Percentiles rank a stretch among this genome's conserved stretches.
phyloP scores from a whole-genome alignment of 2,329 filamentous ascomycete genomes.

The Apiospora sp. region DNA sequence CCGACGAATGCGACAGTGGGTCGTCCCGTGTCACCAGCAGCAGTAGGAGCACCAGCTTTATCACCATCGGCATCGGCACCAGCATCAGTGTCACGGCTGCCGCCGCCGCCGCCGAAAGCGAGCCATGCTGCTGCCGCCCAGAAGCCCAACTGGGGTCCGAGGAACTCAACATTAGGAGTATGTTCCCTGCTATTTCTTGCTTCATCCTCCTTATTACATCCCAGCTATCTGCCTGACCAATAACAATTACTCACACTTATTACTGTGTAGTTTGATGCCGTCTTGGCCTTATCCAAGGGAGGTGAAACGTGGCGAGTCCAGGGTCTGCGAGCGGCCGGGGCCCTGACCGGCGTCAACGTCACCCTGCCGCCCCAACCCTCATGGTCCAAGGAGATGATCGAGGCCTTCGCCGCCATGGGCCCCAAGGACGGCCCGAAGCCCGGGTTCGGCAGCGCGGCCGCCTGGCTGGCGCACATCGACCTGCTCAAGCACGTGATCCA shows the following conservation, averaged over 20 bases:
- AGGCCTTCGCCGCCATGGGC: slow-evolving; percentile 40
- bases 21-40: neutral
- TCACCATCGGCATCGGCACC: too few relatives aligned
- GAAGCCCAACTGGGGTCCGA: neutral
- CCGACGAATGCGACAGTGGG: neutral
- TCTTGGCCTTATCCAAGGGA: neutral
- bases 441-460: slow-evolving; percentile 31
- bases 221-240: neutral
- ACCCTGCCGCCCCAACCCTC: slow-evolving; percentile 43
- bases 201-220: neutral
- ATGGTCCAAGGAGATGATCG: slow-evolving; percentile 38
- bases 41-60: too few relatives aligned
- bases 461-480: slow-evolving; percentile 44
- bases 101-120: neutral
- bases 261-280: neutral
- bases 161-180: slow-evolving; percentile 1
- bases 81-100: neutral
- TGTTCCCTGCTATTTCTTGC: too few relatives aligned
- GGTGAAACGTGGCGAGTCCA: slow-evolving; percentile 42
- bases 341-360: slow-evolving; percentile 41
- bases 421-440: slow-evolving; percentile 28
- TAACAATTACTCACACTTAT: neutral
- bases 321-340: slow-evolving; percentile 45
- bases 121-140: neutral
- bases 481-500: slow-evolving; percentile 41